phyloP scores from a whole-genome alignment of 495 filamentous ascomycete genomes.

The Bombardia bombarda region DNA sequence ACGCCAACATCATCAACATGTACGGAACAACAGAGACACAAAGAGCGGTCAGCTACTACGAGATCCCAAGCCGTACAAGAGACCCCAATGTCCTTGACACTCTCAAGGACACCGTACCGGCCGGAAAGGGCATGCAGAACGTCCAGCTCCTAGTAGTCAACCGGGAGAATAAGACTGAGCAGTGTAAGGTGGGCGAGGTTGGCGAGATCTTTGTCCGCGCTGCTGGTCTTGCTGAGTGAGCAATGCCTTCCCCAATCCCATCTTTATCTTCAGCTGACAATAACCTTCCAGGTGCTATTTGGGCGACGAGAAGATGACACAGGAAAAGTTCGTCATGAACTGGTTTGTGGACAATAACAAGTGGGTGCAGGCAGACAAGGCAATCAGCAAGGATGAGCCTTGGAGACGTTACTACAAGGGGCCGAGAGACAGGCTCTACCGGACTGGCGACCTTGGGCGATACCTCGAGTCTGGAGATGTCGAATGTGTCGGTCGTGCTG shows the following conservation, averaged over 20 bases:
- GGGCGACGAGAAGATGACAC: constrained; percentile 58
- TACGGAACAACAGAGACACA: constrained; percentile 91
- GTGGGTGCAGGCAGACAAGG: constrained; percentile 61
- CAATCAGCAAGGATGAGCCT: constrained; percentile 46
- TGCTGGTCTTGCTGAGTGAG: constrained; percentile 71
- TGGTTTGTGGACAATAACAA: constrained; percentile 75
- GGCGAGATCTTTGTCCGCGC: constrained; percentile 89
- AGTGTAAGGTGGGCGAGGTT: constrained; percentile 74
- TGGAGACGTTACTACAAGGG: constrained; percentile 80
- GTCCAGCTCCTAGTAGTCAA: constrained; percentile 91
- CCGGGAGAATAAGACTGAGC: constrained; percentile 58
- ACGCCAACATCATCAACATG: constrained; percentile 80
- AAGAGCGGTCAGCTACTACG: constrained; percentile 78
- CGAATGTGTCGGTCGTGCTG: constrained; percentile 69
- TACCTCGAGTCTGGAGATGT: constrained; percentile 69
- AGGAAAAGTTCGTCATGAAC: constrained; percentile 77
- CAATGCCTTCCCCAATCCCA: not conserved
- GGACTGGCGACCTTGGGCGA: constrained; percentile 72
- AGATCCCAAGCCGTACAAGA: constrained; percentile 62
- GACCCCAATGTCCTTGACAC: constrained; percentile 62
- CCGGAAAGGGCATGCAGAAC: constrained; percentile 83
- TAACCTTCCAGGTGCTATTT: constrained; percentile 53
- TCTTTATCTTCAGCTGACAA: not conserved
- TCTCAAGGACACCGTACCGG: constrained; percentile 75
- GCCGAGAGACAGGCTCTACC: constrained; percentile 78